Conservation (phyloP, 306 rosid species). For the Potentilla sterilis region DNA sequence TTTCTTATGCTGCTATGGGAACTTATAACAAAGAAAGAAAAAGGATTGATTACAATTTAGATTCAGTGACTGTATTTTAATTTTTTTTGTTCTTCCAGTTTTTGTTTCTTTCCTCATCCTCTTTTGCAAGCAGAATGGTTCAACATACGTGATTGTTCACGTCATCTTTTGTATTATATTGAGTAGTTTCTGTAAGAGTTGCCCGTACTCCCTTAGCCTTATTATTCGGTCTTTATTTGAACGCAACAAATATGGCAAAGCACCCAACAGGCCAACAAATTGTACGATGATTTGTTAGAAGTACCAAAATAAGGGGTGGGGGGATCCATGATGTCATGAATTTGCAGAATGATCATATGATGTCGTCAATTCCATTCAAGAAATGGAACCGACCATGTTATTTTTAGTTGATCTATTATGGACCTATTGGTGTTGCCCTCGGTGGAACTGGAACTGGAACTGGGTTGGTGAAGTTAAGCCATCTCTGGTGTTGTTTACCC, state of each 20-base stretch:
- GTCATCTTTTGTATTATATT: too few relatives aligned
- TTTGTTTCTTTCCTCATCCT: too few relatives aligned
- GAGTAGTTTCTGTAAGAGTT: too few relatives aligned
- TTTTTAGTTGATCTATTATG: background rate
- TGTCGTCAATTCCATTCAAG: background rate
- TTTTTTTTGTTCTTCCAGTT: too few relatives aligned
- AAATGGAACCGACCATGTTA: background rate
- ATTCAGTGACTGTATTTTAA: too few relatives aligned
- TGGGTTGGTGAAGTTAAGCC: background rate
- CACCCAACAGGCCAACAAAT: too few relatives aligned
- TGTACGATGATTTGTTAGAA: too few relatives aligned
- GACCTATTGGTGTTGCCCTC: background rate
- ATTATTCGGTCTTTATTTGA: too few relatives aligned
- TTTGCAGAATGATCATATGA: background rate
- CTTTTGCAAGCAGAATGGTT: too few relatives aligned
- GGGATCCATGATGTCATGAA: background rate
- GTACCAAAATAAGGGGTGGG: background rate
- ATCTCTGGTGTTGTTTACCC: background rate
- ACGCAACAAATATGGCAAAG: too few relatives aligned
- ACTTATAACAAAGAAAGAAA: background rate
- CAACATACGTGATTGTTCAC: too few relatives aligned
- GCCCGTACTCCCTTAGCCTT: too few relatives aligned
- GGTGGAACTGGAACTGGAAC: background rate
- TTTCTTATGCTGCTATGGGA: background rate
- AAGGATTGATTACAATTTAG: background rate